Conservation (phyloP, 306 rosid species). For the Inga laurina region DNA sequence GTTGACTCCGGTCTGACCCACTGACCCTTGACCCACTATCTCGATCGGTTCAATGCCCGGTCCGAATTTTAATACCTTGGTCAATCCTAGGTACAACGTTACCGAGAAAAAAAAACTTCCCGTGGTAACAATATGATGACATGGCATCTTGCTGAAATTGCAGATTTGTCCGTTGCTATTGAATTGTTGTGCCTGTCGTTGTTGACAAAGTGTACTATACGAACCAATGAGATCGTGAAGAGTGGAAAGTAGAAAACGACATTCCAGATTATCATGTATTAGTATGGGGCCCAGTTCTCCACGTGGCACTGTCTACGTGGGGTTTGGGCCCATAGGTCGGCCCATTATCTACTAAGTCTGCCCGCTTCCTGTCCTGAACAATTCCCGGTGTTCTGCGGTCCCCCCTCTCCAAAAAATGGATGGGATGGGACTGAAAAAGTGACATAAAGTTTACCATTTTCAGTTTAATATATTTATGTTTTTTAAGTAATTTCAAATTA, state of each 20-base stretch:
- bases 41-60: too few relatives aligned
- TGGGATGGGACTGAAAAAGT: background rate
- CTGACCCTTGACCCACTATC: too few relatives aligned
- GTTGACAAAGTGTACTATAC: background rate
- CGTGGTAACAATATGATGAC: too few relatives aligned
- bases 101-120: too few relatives aligned
- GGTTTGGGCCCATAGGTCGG: background rate
- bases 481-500: background rate
- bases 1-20: too few relatives aligned
- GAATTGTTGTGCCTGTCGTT: background rate
- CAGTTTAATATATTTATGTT: background rate
- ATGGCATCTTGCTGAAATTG: background rate
- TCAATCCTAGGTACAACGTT: too few relatives aligned
- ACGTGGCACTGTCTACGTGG: background rate
- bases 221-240: background rate
- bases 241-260: background rate
- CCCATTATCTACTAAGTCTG: background rate
- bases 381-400: background rate
- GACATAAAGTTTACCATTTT: background rate
- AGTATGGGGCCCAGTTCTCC: background rate
- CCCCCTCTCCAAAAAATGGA: background rate
- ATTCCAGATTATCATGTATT: background rate
- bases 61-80: too few relatives aligned
- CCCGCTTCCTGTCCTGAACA: background rate
- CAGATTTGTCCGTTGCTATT: background rate